These are phyloP conservation scores for Thalassiosira mediterranea DNA, from an alignment of 352 stramenopile genomes.

Conservation along the genomic window DNA sequence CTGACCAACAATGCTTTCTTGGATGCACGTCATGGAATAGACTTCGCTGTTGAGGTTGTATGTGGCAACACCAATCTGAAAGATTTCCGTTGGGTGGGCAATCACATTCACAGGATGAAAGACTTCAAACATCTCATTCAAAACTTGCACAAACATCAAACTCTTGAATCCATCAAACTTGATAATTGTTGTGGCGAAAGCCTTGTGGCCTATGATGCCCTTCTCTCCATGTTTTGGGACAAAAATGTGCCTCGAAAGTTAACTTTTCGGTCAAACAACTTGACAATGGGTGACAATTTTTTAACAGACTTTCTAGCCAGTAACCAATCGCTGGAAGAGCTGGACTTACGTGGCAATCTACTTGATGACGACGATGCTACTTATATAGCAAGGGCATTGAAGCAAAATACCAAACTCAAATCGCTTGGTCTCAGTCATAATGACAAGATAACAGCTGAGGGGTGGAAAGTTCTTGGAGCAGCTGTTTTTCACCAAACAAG, in stretches of 20 bases:
- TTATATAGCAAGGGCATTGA: neutral
- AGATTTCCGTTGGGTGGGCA: neutral
- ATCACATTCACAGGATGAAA: neutral
- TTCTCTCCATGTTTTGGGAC: too few relatives aligned
- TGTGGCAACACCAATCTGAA: neutral
- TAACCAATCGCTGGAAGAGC: neutral
- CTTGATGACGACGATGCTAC: neutral
- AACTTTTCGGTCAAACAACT: neutral
- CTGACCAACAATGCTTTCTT: neutral
- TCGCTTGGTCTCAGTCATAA: too few relatives aligned
- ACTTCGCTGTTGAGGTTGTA: neutral
- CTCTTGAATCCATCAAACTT: neutral
- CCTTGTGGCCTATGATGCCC: neutral
- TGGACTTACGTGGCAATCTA: neutral
- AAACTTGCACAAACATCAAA: neutral
- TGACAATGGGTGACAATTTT: neutral
- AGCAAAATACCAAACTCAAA: slow-evolving; percentile 1
- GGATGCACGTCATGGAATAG: neutral
- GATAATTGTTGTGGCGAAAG: neutral
- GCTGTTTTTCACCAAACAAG: too few relatives aligned
- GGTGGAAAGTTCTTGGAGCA: too few relatives aligned
- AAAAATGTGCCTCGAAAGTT: neutral
- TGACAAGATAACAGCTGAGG: too few relatives aligned
- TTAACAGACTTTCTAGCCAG: neutral
- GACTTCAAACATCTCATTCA: neutral